A percentile compares a stretch with the other conserved stretches of the same genome.
These are phyloP conservation scores for Lagenidium giganteum DNA, from an alignment of 352 stramenopile species.

Conservation along the genomic window DNA sequence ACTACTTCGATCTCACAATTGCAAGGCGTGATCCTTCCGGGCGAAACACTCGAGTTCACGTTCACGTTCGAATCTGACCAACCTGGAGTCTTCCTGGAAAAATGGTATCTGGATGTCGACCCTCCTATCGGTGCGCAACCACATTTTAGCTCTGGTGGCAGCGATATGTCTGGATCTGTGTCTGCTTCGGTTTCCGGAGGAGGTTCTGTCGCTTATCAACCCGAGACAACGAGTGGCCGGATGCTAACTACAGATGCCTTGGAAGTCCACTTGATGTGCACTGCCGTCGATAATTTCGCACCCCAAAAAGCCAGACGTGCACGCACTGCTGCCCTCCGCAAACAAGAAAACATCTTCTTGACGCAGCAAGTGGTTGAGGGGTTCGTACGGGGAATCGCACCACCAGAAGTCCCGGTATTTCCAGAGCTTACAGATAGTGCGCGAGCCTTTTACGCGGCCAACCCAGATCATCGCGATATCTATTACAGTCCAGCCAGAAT, in stretches of 20 bases:
- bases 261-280: conserved; percentile 43
- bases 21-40: conserved; percentile 44
- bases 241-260: conserved; percentile 9
- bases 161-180: not conserved
- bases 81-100: conserved; percentile 57
- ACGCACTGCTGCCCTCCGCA: too few relatives aligned
- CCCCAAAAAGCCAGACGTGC: conserved; percentile 13
- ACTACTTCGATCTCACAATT: conserved; percentile 40
- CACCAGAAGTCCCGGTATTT: conserved; percentile 21
- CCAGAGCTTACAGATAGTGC: conserved; percentile 22
- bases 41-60: conserved; percentile 38
- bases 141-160: conserved; percentile 8
- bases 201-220: not conserved
- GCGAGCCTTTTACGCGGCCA: conserved; percentile 30
- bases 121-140: conserved; percentile 13
- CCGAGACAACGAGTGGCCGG: too few relatives aligned
- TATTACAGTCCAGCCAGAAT: conserved; percentile 13
- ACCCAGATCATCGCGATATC: conserved; percentile 17
- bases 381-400: conserved; percentile 31
- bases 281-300: conserved; percentile 57
- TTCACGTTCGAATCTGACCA: conserved; percentile 53
- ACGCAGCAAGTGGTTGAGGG: conserved; percentile 51
- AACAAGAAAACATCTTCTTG: conserved; percentile 34
- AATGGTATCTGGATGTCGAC: conserved; percentile 64
- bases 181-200: too few relatives aligned